Base-by-base conservation (phyloP, 257 asterid genomes). In the Solanum neorickii region DNA sequence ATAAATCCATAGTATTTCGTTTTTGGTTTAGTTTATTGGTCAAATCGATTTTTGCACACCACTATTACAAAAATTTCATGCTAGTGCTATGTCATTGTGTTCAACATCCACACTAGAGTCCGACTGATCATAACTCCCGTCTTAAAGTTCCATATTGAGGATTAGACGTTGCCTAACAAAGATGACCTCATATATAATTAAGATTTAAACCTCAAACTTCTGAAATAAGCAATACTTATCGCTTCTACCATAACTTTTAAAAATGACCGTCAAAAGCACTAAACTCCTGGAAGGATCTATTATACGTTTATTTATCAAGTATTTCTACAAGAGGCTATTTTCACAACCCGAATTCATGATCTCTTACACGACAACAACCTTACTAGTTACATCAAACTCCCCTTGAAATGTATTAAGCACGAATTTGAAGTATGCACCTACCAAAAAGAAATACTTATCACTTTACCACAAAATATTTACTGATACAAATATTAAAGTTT, bases 291-390 rank as follows among this genome's bases (percentile, higher is more conserved):
- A 33, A 33, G 35, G 35, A 33, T 33, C 35, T 33, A 33, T 33
- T 3, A 33, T 21, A 9, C 12, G 3, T 13, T 9, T 5, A 21
- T 5, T 21, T 60, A 60, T 11, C 27, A 9, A 20, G 0, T 3
- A 59, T 59, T 59, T 21, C 13, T 20, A 60, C 2, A 60, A 9
- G 12, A 60, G 3, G 12, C 14, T 60, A 60, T 60, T 60, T 23
- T 0, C 69, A 60, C 1, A 60, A 0, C 3, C 23, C 68, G 0
- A 52, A 52, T 52, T 18, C 0, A 0, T 9, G 68, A 60, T n/a
- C 14, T 60, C 68, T 9, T 21, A 59, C 13, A 60, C 12, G 13
- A 3, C 13, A 60, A 60, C 6, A 20, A 3, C 29, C n/a, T 21
- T 21, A 59, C n/a, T 9, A 21, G 13, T 60, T 23, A 21, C 27